Conservation (phyloP, 495 filamentous ascomycete genomes). For the Aspergillus funiculosus region DNA sequence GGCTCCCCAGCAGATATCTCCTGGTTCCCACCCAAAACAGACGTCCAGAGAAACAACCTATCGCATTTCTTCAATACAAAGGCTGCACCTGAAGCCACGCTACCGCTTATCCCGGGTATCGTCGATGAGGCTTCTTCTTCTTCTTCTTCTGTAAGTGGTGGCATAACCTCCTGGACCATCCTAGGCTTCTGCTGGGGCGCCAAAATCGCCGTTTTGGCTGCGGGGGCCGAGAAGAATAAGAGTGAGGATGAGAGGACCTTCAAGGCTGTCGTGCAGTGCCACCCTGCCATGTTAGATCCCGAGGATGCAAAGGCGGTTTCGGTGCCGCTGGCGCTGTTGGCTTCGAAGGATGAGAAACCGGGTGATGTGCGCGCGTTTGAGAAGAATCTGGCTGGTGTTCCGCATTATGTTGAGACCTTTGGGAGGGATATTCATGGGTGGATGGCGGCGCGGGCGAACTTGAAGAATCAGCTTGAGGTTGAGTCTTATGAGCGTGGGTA, state of each 20-base stretch:
- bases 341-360: constrained; percentile 59
- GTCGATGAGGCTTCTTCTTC: constrained; percentile 51
- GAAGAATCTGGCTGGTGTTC: constrained; percentile 51
- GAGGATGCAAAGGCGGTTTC: constrained; percentile 59
- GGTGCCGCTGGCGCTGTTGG: constrained; percentile 59
- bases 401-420: constrained; percentile 77
- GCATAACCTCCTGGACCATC: constrained; percentile 72
- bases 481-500: constrained; percentile 79
- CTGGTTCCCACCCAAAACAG: constrained; percentile 70
- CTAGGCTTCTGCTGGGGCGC: constrained; percentile 97
- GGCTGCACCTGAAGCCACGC: constrained; percentile 57
- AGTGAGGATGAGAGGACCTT: no score
- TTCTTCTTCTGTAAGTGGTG: constrained; percentile 19
- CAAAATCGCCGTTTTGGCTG: constrained; percentile 65
- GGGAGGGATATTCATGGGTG: constrained; percentile 80
- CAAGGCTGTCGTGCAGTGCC: constrained; percentile 61
- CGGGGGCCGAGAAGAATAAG: constrained; percentile 48
- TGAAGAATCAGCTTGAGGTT: constrained; percentile 60
- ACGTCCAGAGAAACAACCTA: constrained; percentile 72
- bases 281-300: constrained; percentile 87
- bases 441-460: constrained; percentile 75
- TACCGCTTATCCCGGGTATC: constrained; percentile 57
- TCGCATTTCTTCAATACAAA: constrained; percentile 69
- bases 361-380: constrained; percentile 69
- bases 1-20: constrained; percentile 41